Evolutionary conservation across 2,329 filamentous ascomycete genomes (phyloP).

Genomic region (Zasmidium citrigriseum): DNA sequence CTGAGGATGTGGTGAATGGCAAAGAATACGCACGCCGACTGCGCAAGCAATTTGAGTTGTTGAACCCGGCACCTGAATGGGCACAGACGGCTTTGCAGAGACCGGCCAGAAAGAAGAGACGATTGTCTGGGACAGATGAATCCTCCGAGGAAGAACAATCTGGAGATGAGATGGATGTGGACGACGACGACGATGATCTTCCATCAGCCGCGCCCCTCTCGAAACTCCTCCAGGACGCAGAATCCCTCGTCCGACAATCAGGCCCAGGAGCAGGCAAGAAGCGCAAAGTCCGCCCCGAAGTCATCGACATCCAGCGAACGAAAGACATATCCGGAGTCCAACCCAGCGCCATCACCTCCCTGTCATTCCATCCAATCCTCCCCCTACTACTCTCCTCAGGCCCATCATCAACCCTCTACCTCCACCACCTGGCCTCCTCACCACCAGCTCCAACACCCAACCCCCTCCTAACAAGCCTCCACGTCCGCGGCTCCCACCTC

Average conservation of each 20-base stretch:
- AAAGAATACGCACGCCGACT: conserved; percentile 81
- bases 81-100: conserved; percentile 48
- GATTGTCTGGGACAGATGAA: conserved; percentile 41
- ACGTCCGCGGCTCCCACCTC: conserved; percentile 81
- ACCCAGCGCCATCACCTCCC: conserved; percentile 73
- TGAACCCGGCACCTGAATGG: conserved; percentile 66
- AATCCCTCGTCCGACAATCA: conserved; percentile 59
- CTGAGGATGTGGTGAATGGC: conserved; percentile 83
- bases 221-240: conserved; percentile 73
- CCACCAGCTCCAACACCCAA: conserved; percentile 73
- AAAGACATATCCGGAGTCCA: conserved; percentile 81
- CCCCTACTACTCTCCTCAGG: conserved; percentile 89
- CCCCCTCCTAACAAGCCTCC: conserved; percentile 85
- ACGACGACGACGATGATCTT: conserved; percentile 52
- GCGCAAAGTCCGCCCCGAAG: conserved; percentile 78
- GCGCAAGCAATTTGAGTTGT: conserved; percentile 67
- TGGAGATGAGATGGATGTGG: conserved; percentile 56
- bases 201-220: conserved; percentile 76
- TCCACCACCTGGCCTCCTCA: conserved; percentile 83
- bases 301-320: conserved; percentile 84
- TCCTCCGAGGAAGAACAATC: conserved; percentile 37
- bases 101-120: conserved; percentile 49
- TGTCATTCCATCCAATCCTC: conserved; percentile 86
- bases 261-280: conserved; percentile 55
- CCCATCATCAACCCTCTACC: conserved; percentile 77